Base-by-base conservation (phyloP, 441 rosid genomes). In the Populus hybrid region DNA sequence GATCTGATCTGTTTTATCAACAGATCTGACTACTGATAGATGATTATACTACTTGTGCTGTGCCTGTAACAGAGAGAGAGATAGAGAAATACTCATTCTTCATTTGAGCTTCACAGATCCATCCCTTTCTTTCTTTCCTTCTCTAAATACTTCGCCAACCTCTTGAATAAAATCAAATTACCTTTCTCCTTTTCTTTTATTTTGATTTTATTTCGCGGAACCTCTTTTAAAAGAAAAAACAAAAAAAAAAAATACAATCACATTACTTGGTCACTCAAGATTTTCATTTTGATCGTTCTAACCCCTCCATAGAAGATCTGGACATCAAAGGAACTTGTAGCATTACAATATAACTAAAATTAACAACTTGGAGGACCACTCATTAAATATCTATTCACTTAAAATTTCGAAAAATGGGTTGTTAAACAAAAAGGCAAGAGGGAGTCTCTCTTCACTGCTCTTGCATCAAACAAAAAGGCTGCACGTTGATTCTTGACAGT, bases 1-100 rank as follows among this genome's bases (percentile, higher is more conserved):
- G 64, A 57, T 57, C 23, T 38, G 79, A 78, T 78, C 66, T 69
- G 71, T 11, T 16, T 34, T 68, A 67, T 30, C 61, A 57, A n/a
- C 64, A 57, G 24, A 20, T 50, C 59, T 50, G 59, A 16, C 6
- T 50, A 50, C 6, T 14, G 20, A 50, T 50, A 4, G 61, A 54
- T 7, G 61, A 54, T 54, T 54, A 5, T 18, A 18, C 61, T 6
- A 18, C 21, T 54, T 16, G 61, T 54, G 61, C 8, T 54, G 61
- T 54, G 9, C 8, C 63, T 16, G 63, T 54, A 18, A 54, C 23
- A 54, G 3, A 7, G 11, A 10, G 11, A 38, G 11, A 38, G 11
- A 38, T 6, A 2, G 11, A 38, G 42, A 38, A 10, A 38, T 38
- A 5, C 59, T 16, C 59, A 16, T 54, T 18, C 20, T 54, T 54